These are phyloP conservation scores for Coemansia biformis DNA, from an alignment of 192 early-diverging fungal genomes.

Conservation along the genomic window DNA sequence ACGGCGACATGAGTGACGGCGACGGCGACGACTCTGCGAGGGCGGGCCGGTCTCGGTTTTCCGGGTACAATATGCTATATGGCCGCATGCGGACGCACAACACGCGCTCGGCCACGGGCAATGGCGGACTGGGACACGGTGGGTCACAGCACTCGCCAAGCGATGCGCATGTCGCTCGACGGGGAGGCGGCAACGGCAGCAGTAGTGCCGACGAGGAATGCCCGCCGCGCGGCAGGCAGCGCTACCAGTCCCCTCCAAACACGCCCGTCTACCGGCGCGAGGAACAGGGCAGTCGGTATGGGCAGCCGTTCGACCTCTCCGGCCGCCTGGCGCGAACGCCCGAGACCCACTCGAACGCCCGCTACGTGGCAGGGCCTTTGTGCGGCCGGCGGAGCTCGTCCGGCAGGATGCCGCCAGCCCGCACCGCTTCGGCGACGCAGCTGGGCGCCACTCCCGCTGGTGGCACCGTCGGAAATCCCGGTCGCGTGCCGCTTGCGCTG, in stretches of 20 bases:
- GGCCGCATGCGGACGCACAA: neutral
- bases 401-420: no score
- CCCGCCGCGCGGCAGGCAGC: neutral
- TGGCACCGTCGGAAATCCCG: constrained; percentile 8
- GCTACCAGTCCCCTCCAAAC: neutral
- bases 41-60: neutral
- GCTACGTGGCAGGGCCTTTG: constrained; percentile 7
- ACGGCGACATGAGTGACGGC: constrained; percentile 25
- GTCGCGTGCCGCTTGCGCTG: constrained; percentile 49
- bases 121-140: neutral
- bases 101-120: neutral
- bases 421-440: no score
- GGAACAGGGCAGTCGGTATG: neutral
- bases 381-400: constrained; percentile 1
- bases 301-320: neutral
- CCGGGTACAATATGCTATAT: constrained; percentile 7
- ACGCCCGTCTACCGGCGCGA: constrained; percentile 1
- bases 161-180: no score
- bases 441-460: neutral
- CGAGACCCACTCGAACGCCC: constrained; percentile 14
- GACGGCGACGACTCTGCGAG: constrained; percentile 13
- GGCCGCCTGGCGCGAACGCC: constrained; percentile 2
- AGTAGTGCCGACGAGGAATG: neutral
- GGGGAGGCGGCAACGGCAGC: neutral
- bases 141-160: no score